phyloP scores from a whole-genome alignment of 164 flowering plant genomes.

The Liriodendron chinense region DNA sequence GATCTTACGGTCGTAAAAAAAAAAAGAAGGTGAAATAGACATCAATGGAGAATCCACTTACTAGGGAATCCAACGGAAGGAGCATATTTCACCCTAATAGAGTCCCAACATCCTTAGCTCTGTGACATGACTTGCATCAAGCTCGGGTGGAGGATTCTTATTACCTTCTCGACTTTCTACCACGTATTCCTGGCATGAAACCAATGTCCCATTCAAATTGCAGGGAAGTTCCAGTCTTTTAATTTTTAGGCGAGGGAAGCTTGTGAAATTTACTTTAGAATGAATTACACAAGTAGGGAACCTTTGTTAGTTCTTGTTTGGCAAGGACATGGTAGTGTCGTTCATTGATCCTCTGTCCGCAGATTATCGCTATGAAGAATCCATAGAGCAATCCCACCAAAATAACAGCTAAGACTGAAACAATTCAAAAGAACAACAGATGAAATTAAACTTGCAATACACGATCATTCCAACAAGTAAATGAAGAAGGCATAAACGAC shows the following conservation, averaged over 20 bases:
- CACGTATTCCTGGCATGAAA: conserved; percentile 64
- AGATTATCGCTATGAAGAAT: conserved; percentile 94
- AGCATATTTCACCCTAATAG: conserved; percentile 31
- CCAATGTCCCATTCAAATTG: too few species aligned
- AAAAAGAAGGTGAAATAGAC: neutral
- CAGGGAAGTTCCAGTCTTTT: too few species aligned
- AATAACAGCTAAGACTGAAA: conserved; percentile 79
- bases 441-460: neutral
- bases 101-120: conserved; percentile 94
- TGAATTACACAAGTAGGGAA: conserved; percentile 14
- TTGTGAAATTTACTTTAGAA: neutral
- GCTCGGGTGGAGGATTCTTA: conserved; percentile 63
- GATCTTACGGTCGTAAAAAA: neutral
- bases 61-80: conserved; percentile 11
- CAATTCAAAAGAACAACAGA: conserved; percentile 7
- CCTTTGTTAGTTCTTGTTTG: conserved; percentile 97
- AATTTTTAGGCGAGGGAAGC: neutral
- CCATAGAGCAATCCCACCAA: conserved; percentile 98
- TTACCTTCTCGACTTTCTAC: conserved; percentile 81
- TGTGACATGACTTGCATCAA: conserved; percentile 73
- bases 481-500: too few species aligned
- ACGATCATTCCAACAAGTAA: too few species aligned
- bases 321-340: conserved; percentile 97
- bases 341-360: conserved; percentile 94
- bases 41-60: conserved; percentile 14